A percentile compares a stretch with the other conserved stretches of the same genome.
Evolutionary conservation across 805 yeast genomes (phyloP).

Genomic region (Sugiyamaella floridensis): DNA sequence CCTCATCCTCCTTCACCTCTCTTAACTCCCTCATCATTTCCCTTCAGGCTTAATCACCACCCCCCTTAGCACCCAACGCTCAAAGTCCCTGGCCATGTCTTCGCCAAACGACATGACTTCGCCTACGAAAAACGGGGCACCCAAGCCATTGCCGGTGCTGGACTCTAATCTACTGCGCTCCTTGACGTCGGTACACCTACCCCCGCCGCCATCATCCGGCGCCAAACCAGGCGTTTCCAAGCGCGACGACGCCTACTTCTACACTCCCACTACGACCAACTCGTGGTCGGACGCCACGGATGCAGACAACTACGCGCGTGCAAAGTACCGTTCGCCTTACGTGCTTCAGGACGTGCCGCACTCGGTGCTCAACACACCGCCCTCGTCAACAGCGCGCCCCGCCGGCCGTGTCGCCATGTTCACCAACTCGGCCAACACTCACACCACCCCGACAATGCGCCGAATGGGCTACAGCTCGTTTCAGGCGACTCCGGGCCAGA

Average conservation of each 20-base stretch:
- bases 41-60: not conserved
- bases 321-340: not conserved
- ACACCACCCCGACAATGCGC: conserved; percentile 2
- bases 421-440: not conserved
- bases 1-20: not conserved
- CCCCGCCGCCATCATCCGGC: conserved; percentile 34
- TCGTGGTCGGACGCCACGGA: not conserved
- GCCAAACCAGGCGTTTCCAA: conserved; percentile 4
- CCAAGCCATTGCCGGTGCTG: conserved; percentile 8
- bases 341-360: conserved; percentile 12
- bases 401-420: not conserved
- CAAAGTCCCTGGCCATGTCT: not conserved
- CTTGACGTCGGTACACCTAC: conserved; percentile 35
- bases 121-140: not conserved
- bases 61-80: no score
- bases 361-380: conserved; percentile 18
- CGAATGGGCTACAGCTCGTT: not conserved
- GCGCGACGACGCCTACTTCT: not conserved
- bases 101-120: not conserved
- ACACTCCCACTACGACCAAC: not conserved
- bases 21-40: not conserved
- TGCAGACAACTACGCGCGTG: not conserved
- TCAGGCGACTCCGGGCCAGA: not conserved
- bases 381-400: conserved; percentile 16
- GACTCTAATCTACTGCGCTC: conserved; percentile 31